Base-by-base conservation (phyloP, 2,329 filamentous ascomycete species). In the Penicillium italicum region DNA sequence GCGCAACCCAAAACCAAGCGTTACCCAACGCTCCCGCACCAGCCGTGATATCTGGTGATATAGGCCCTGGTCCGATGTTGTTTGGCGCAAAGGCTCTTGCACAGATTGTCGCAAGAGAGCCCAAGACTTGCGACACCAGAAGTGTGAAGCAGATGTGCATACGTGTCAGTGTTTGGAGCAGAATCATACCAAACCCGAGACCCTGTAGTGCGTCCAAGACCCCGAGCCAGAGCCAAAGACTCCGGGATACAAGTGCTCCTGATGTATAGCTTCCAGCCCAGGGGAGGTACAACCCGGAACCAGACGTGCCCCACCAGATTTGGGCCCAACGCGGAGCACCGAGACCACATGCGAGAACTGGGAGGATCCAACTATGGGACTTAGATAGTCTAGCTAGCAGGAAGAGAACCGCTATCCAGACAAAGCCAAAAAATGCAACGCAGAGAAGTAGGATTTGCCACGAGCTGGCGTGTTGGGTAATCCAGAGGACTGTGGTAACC, bases 141-240 rank as follows among this genome's bases (percentile, higher is more conserved):
- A 88, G 73, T 0, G 84, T 82, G 61, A 84, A 85, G 51, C 82
- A 78, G 54, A 87, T 84, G 65, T 88, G 85, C 68, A 86, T 79
- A 20, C 85, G 76, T 1, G 85, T 87, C 61, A 86, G 71, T 0
- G 85, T 87, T 66, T 86, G 83, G 40, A 88, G 71, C 5, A 88
- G 74, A 49, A 88, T 83, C 84, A 87, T 88, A 51, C 85, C 85
- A 52, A 88, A 81, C 2, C 85, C 85, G 2, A 87, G 80, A 37
- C 84, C 84, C 67, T 88, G 85, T 7, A 88, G 72, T 10, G 82
- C 79, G 62, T 88, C 85, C 10, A 88, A 75, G 5, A 87, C 78
- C 38, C 85, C 85, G 0, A 88, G 79, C 85, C 85, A 88, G 11
- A 88, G 76, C 85, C 85, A 88, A 5, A 87, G 71, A 53, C 76